phyloP scores from a whole-genome alignment of 192 early-diverging fungal genomes.

The Phlyctochytrium bullatum region DNA sequence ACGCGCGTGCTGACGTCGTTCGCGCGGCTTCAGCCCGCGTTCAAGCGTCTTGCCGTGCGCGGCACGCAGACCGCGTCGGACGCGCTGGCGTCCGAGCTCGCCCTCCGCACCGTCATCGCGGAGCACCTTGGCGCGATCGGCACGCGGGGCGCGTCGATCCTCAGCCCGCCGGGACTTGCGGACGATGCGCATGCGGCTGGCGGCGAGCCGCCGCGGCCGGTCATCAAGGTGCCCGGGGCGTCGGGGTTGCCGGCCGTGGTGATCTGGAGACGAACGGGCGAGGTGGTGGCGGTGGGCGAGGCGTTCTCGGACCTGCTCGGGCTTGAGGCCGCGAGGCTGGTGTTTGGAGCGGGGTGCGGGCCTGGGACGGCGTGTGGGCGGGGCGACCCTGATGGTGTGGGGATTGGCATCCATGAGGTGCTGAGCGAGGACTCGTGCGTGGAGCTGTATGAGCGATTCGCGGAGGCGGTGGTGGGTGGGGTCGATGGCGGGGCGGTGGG shows the following conservation, averaged over 20 bases:
- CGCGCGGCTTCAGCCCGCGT: background rate
- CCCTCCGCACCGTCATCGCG: background rate
- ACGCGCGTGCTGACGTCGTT: background rate
- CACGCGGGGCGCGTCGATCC: background rate
- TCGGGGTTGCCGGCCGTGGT: background rate
- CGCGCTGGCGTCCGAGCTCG: background rate
- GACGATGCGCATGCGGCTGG: background rate
- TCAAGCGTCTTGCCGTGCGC: background rate
- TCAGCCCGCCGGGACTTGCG: background rate
- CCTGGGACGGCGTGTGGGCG: background rate
- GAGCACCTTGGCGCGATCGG: background rate
- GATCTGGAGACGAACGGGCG: background rate
- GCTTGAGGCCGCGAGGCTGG: background rate
- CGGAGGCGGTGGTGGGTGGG: background rate
- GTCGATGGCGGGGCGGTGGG: background rate
- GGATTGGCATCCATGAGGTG: slow-evolving; percentile 1
- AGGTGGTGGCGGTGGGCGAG: background rate
- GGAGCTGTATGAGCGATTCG: background rate
- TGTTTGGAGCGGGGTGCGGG: background rate
- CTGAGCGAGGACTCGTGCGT: background rate
- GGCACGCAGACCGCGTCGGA: background rate
- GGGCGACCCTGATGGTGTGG: background rate
- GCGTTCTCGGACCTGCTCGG: background rate
- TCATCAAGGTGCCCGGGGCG: too few species aligned
- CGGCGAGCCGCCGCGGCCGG: background rate